Conservation (phyloP, 257 asterid species). For the Avicennia marina region DNA sequence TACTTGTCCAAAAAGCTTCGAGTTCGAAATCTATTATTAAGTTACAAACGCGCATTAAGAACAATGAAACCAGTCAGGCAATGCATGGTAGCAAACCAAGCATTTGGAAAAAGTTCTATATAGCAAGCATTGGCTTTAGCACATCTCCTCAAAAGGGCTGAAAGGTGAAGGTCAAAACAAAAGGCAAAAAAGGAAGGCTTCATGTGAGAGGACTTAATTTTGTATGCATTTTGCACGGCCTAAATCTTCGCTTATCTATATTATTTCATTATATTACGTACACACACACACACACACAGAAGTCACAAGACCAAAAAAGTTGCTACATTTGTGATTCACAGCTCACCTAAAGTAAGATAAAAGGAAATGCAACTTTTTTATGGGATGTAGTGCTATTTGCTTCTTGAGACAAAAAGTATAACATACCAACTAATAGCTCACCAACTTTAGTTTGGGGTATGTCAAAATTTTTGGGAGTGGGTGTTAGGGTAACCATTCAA, state of each 20-base stretch:
- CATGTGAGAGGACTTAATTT: constrained; percentile 17
- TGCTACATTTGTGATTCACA: constrained; percentile 38
- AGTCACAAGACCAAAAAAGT: constrained; percentile 22
- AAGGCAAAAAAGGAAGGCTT: constrained; percentile 28
- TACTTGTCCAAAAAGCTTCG: neutral
- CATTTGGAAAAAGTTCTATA: constrained; percentile 6
- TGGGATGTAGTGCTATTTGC: constrained; percentile 31
- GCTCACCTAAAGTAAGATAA: constrained; percentile 32
- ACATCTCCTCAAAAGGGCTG: constrained; percentile 71
- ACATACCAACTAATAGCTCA: constrained; percentile 27
- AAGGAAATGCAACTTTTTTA: constrained; percentile 26
- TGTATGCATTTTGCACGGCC: constrained; percentile 42
- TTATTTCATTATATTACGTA: neutral
- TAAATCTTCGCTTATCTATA: constrained; percentile 7
- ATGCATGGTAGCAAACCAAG: constrained; percentile 19
- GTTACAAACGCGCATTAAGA: constrained; percentile 13
- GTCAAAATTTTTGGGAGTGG: constrained; percentile 9
- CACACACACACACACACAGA: neutral
- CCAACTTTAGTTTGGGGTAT: constrained; percentile 17
- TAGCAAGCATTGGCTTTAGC: constrained; percentile 4
- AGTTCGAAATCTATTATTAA: neutral
- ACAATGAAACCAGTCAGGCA: constrained; percentile 17
- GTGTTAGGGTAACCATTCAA: neutral
- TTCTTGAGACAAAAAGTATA: constrained; percentile 5
- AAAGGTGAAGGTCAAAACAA: constrained; percentile 65